A percentile compares a stretch with the other conserved stretches of the same genome.
Evolutionary conservation across 2,329 filamentous ascomycete genomes (phyloP).

Genomic region (Aspergillus pseudonomiae): DNA sequence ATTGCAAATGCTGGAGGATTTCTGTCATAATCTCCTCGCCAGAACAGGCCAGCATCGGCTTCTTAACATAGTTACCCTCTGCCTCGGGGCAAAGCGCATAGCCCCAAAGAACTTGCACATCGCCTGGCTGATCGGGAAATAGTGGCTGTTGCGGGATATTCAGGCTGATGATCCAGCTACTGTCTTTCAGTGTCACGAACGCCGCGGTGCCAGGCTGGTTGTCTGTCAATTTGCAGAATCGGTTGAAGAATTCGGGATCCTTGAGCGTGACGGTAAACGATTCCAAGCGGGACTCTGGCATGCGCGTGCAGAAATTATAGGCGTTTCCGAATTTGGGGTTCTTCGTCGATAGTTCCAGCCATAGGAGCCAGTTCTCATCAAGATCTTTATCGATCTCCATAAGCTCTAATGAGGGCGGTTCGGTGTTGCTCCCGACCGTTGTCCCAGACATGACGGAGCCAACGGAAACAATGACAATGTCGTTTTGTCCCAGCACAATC

Average conservation of each 20-base stretch:
- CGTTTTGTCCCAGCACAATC: conserved; percentile 30
- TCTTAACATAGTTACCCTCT: conserved; percentile 42
- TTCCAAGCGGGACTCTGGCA: conserved; percentile 42
- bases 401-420: conserved; percentile 26
- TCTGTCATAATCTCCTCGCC: conserved; percentile 47
- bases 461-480: conserved; percentile 45
- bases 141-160: conserved; percentile 48
- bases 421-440: conserved; percentile 37
- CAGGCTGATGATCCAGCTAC: conserved; percentile 46
- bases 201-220: conserved; percentile 38
- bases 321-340: conserved; percentile 42
- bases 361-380: conserved; percentile 47
- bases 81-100: conserved; percentile 44
- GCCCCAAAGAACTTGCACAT: conserved; percentile 44
- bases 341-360: conserved; percentile 44
- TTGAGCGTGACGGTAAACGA: conserved; percentile 48
- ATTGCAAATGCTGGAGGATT: conserved; percentile 41
- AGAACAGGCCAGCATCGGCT: conserved; percentile 46
- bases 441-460: conserved; percentile 45
- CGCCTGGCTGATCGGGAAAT: conserved; percentile 41
- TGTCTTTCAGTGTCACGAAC: conserved; percentile 44
- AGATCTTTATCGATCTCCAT: conserved; percentile 32
- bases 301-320: conserved; percentile 44
- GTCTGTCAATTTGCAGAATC: conserved; percentile 30
- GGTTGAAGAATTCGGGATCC: conserved; percentile 33